phyloP scores from a whole-genome alignment of 2,329 filamentous ascomycete genomes.

The Fusarium sublunatum region DNA sequence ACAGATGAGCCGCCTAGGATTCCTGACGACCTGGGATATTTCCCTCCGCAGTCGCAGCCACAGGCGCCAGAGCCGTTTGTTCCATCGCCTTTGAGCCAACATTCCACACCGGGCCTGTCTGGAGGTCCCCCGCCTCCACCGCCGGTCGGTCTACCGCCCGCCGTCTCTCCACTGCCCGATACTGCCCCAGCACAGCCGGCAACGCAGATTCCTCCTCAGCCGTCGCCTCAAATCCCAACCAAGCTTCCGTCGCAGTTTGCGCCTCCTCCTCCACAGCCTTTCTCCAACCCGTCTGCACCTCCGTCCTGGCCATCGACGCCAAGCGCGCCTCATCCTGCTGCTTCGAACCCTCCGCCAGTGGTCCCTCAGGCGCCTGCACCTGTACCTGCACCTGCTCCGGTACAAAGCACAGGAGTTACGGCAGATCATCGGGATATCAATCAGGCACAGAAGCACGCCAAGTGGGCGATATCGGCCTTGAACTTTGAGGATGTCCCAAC shows the following conservation, averaged over 20 bases:
- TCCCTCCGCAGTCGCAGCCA: slow-evolving; percentile 43
- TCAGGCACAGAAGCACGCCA: slow-evolving; percentile 92
- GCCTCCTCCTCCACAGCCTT: slow-evolving; percentile 38
- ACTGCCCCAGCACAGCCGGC: slow-evolving; percentile 23
- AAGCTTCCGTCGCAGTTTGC: slow-evolving; percentile 41
- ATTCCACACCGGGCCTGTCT: slow-evolving; percentile 38
- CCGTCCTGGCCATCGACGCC: slow-evolving; percentile 42
- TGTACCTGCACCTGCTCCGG: slow-evolving; percentile 20
- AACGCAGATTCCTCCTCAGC: slow-evolving; percentile 45
- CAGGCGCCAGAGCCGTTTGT: slow-evolving; percentile 46
- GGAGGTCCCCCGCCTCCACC: slow-evolving; percentile 37
- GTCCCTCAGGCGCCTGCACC: slow-evolving; percentile 33
- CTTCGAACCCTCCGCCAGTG: slow-evolving; percentile 37
- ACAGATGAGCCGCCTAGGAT: slow-evolving; percentile 43
- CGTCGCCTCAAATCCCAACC: slow-evolving; percentile 46
- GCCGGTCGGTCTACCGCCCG: slow-evolving; percentile 27
- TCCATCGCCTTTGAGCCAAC: slow-evolving; percentile 52
- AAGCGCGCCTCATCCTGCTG: slow-evolving; percentile 34
- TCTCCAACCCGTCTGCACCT: slow-evolving; percentile 34
- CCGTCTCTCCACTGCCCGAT: slow-evolving; percentile 21
- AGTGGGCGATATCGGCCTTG: slow-evolving; percentile 94
- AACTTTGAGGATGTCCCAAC: slow-evolving; percentile 97
- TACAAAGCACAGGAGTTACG: slow-evolving; percentile 17
- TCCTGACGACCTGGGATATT: slow-evolving; percentile 50
- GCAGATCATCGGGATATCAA: slow-evolving; percentile 69